Conservation (phyloP, 495 filamentous ascomycete species). For the Daldinia concentrica region DNA sequence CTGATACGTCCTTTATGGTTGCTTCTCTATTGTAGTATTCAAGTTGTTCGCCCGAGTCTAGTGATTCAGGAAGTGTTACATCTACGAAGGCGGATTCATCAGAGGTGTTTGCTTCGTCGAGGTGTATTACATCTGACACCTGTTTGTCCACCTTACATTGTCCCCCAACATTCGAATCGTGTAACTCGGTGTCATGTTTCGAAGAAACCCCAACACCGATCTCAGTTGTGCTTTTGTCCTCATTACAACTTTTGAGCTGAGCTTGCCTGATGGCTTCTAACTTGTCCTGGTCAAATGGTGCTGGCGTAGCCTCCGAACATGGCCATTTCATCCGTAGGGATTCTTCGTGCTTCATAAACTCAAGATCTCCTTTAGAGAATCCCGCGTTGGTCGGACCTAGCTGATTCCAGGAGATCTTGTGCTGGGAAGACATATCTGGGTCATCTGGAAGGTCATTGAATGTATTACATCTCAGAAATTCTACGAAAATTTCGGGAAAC, state of each 20-base stretch:
- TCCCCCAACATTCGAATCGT: background rate
- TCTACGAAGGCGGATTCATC: background rate
- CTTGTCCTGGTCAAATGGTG: constrained; percentile 25
- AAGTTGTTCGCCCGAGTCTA: constrained; percentile 21
- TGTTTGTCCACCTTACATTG: background rate
- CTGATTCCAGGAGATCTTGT: constrained; percentile 8
- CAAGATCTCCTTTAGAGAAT: constrained; percentile 6
- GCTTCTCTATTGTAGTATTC: constrained; percentile 22
- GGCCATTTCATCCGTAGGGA: constrained; percentile 36
- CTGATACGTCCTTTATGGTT: background rate
- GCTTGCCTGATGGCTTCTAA: constrained; percentile 21
- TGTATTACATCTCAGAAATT: background rate
- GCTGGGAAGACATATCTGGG: background rate
- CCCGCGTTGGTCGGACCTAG: background rate
- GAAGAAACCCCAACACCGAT: background rate
- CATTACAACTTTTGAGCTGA: background rate
- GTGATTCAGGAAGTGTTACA: background rate
- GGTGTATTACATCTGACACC: background rate
- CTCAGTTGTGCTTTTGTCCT: background rate
- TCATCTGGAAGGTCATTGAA: constrained; percentile 22
- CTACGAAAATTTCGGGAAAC: background rate
- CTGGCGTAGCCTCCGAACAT: constrained; percentile 28
- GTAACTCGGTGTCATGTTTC: background rate
- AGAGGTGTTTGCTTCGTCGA: background rate
- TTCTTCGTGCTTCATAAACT: constrained; percentile 12